These are phyloP conservation scores for Pharus latifolius DNA, from an alignment of 176 grass and related monocot genomes.

Conservation along the genomic window DNA sequence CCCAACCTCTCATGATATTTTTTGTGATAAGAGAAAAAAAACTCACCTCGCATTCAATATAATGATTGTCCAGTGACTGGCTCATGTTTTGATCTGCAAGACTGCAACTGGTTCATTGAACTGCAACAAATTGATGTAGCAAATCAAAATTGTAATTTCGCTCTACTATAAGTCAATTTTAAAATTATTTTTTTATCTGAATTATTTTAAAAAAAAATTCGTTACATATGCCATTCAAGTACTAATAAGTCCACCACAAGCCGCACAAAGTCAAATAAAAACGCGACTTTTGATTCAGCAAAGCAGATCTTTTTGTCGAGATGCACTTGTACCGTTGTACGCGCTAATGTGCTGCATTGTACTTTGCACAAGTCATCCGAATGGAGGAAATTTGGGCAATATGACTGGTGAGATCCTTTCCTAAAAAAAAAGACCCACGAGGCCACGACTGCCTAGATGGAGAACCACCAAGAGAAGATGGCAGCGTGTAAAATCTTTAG, in stretches of 20 bases:
- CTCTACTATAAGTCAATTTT: no score
- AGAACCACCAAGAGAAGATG: neutral
- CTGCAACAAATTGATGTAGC: no score
- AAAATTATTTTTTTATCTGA: no score
- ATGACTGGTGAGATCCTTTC: neutral
- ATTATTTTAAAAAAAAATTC: no score
- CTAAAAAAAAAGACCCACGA: no score
- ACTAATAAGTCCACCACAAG: neutral
- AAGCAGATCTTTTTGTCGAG: neutral
- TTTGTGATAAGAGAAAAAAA: neutral
- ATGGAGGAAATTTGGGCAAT: neutral
- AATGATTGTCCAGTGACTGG: constrained; percentile 48
- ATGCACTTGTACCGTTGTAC: neutral
- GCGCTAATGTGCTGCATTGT: neutral
- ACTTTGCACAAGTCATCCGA: neutral
- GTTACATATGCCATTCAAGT: no score
- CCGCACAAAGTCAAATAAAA: neutral
- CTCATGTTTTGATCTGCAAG: no score
- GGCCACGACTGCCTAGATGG: no score
- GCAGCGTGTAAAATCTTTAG: neutral
- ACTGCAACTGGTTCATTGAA: no score
- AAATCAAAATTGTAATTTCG: no score
- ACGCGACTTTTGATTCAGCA: neutral
- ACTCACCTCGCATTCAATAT: constrained; percentile 62
- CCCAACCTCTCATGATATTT: neutral